Evolutionary conservation across 495 filamentous ascomycete genomes (phyloP), one percentile per base, ranked within the genome.

Genomic region (Hyaloscypha variabilis): DNA sequence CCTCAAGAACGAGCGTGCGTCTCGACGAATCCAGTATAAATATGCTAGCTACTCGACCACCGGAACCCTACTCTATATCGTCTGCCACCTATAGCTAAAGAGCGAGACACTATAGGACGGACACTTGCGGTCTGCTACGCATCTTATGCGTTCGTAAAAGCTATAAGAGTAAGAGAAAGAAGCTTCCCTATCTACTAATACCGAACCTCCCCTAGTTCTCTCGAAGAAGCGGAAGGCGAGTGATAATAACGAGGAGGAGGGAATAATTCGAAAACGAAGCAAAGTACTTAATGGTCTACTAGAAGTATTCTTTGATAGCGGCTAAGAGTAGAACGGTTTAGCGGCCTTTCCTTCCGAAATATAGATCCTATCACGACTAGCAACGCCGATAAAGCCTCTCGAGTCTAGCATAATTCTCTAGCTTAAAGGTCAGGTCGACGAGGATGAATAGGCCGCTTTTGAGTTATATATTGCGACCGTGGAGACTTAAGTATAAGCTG

Each of bases 391-490:
- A 19, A 73, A 71, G 34, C 31, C 65, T 1, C 30, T 66, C 10
- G 59, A 64, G 6, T 50, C 46, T 49, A 51, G 34, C 51, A 46
- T 29, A 36, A 39, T 52, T 25, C 53, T 49, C 51, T 8, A 58
- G 23, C 57, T 52, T 1, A 64, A 65, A 51, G 31, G 36, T 24
- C 65, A 76, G 30, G 77, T 96, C 6, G 87, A 94, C 73, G 93
- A 97, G 70, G 88, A 90, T 59, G 91, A 94, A 75, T 96, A 93
- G 91, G 92, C 91, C 0, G 91, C 91, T 51, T 97, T 97, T 73
- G 91, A 97, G 76, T 90, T 92, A 17, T 94, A 97, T 26, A 85
- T 97, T 14, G 86, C 86, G 6, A 84, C 83, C 24, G 83, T 83
- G 49, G 63, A 72, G 21, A 55, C 62, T 55, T 62, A 70, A 8